Percentiles rank a stretch among this genome's conserved stretches.
These are phyloP conservation scores for Stephanodiscus minutulus DNA, from an alignment of 108 stramenopile genomes.

Conservation along the genomic window DNA sequence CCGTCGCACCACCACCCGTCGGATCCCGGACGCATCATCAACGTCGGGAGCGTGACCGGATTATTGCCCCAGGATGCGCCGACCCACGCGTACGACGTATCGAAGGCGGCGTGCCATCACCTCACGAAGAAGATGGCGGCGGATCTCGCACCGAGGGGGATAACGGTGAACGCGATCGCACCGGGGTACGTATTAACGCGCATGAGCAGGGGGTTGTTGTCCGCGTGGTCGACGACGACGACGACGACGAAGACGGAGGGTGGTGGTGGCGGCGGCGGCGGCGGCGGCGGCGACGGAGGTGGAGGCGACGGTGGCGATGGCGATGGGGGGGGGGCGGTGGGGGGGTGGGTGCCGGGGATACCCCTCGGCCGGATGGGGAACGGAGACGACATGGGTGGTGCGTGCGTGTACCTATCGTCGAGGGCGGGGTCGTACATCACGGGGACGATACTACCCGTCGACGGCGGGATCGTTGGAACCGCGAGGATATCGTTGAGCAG, in stretches of 20 bases:
- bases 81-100: conserved; percentile 93
- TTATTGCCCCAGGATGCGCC: conserved; percentile 86
- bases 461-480: conserved; percentile 88
- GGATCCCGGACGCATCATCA: conserved; percentile 90
- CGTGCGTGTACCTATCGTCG: conserved; percentile 80
- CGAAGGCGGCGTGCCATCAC: conserved; percentile 92
- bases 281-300: neutral
- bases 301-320: neutral
- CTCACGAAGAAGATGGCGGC: conserved; percentile 88
- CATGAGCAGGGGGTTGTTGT: conserved; percentile 80
- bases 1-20: conserved; percentile 3
- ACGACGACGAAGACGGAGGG: neutral
- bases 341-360: conserved; percentile 28
- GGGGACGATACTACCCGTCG: conserved; percentile 85
- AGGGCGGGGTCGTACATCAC: conserved; percentile 86
- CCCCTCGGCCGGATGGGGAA: conserved; percentile 87
- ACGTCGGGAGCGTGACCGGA: conserved; percentile 92
- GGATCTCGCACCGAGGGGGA: conserved; percentile 80
- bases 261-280: neutral
- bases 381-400: conserved; percentile 92
- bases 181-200: conserved; percentile 87
- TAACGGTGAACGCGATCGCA: conserved; percentile 91
- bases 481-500: conserved; percentile 78
- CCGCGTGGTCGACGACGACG: conserved; percentile 42
- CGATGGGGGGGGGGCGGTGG: conserved; percentile 48